Conservation (phyloP, 805 yeast species). For the Ogataea allantospora region DNA sequence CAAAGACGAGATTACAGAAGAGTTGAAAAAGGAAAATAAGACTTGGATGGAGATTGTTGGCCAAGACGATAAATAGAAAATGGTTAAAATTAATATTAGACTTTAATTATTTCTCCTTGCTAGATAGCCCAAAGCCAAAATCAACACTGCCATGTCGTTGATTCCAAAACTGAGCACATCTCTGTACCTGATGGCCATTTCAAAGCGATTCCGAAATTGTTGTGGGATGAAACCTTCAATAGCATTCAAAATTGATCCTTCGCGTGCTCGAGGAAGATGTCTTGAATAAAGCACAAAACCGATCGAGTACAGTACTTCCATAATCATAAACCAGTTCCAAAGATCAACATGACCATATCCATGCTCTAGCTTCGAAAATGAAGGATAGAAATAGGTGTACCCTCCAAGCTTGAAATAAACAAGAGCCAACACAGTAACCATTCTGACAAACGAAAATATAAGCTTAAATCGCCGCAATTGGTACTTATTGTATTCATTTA, state of each 20-base stretch:
- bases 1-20: slow-evolving; percentile 55
- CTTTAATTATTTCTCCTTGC: slow-evolving; percentile 11
- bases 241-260: slow-evolving; percentile 20
- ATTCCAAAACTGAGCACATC: slow-evolving; percentile 26
- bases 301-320: slow-evolving; percentile 24
- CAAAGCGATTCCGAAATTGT: slow-evolving; percentile 13
- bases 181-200: slow-evolving; percentile 24
- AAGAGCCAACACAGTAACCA: slow-evolving; percentile 13
- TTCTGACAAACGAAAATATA: slow-evolving; percentile 20
- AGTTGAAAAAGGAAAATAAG: slow-evolving; percentile 69
- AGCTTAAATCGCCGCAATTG: slow-evolving; percentile 15
- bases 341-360: slow-evolving; percentile 15
- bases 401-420: slow-evolving; percentile 12
- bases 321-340: slow-evolving; percentile 24
- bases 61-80: slow-evolving; percentile 40
- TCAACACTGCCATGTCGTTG: slow-evolving; percentile 29
- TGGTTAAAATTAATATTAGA: slow-evolving; percentile 2
- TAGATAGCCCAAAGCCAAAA: slow-evolving; percentile 26
- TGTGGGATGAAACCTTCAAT: slow-evolving; percentile 26
- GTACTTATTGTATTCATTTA: slow-evolving; percentile 14
- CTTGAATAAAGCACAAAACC: slow-evolving; percentile 17
- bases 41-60: slow-evolving; percentile 84
- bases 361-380: slow-evolving; percentile 15
- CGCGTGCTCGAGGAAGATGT: slow-evolving; percentile 14
- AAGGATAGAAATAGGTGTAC: slow-evolving; percentile 9